phyloP scores from a whole-genome alignment of 2,329 filamentous ascomycete species.

The Cladophialophora psammophila region DNA sequence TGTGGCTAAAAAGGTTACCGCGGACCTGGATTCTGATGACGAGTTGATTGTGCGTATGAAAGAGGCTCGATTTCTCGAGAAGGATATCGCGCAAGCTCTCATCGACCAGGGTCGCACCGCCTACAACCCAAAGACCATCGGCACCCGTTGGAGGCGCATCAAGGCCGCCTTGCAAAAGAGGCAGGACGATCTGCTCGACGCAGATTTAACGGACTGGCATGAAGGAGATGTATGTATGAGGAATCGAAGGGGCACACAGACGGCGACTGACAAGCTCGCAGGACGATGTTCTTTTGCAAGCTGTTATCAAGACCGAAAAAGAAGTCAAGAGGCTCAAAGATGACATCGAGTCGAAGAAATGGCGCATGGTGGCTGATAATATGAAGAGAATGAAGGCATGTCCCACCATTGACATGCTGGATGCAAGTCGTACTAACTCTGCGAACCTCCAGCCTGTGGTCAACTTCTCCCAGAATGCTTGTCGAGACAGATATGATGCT shows the following conservation, averaged over 20 bases:
- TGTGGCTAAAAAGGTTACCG: slow-evolving; percentile 52
- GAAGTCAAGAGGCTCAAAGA: slow-evolving; percentile 52
- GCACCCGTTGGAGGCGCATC: slow-evolving; percentile 57
- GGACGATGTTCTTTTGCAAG: slow-evolving; percentile 55
- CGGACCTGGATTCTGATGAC: slow-evolving; percentile 58
- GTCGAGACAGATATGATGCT: slow-evolving; percentile 52
- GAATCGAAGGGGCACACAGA: not conserved
- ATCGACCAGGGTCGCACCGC: slow-evolving; percentile 51
- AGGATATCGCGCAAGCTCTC: slow-evolving; percentile 54
- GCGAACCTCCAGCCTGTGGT: slow-evolving; percentile 42
- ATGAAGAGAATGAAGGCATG: slow-evolving; percentile 49
- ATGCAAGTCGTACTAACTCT: not conserved
- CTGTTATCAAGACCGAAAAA: slow-evolving; percentile 52
- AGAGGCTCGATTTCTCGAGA: slow-evolving; percentile 48
- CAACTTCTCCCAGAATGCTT: slow-evolving; percentile 57
- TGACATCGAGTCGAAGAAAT: slow-evolving; percentile 53
- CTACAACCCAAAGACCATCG: slow-evolving; percentile 58
- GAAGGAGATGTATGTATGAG: slow-evolving; percentile 53
- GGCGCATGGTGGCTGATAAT: slow-evolving; percentile 53
- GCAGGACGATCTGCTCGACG: slow-evolving; percentile 55
- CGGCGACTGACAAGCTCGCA: slow-evolving; percentile 39
- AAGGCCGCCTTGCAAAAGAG: slow-evolving; percentile 51
- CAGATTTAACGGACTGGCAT: slow-evolving; percentile 59
- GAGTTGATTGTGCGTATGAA: slow-evolving; percentile 48
- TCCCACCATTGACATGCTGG: not conserved